Evolutionary conservation across 2,329 filamentous ascomycete species (phyloP), one percentile per base, ranked within the genome.

Genomic region (Verticillium klebahnii): DNA sequence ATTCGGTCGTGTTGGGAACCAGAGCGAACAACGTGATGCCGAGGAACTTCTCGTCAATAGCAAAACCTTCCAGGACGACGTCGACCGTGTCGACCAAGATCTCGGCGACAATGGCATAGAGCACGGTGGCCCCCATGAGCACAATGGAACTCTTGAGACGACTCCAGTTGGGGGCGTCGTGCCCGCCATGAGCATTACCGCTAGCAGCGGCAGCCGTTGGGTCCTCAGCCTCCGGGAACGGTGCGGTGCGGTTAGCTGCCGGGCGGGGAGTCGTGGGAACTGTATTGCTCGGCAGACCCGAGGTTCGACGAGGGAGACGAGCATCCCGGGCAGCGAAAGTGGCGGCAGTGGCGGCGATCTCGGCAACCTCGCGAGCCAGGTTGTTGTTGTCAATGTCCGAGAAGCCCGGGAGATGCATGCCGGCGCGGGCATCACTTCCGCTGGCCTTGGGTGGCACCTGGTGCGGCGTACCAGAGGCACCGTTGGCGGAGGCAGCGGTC

Each of bases 151-250:
- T 97, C 84, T 98, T 98, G 60, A 84, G 85, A 64, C 93, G 89
- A 69, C 94, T 92, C 95, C 95, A 99, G 73, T 99, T 99, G 5
- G 95, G 95, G n/a, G 95, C 95, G 75, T 99, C 95, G 70, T 99
- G 96, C 1, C 94, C 93, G 56, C 91, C 91, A 59, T 83, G 82
- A 15, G 76, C 73, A n/a, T 74, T 74, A n/a, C 65, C 60, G 23
- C 61, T 70, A 45, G 66, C 68, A 52, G 68, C 65, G 2, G 65
- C 68, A 3, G 64, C 67, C 6, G 65, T 78, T 19, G 72, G 70
- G 36, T 84, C 82, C 45, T 86, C 85, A 39, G 77, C 73, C 14
- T 82, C 80, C 7, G 73, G 71, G 54, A 80, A 73, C 3, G 74
- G 76, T 29, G 72, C 71, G 6, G 75, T 73, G 15, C 78, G 77